Evolutionary conservation across 164 flowering plant genomes (phyloP).

Genomic region (Magnolia officinalis): DNA sequence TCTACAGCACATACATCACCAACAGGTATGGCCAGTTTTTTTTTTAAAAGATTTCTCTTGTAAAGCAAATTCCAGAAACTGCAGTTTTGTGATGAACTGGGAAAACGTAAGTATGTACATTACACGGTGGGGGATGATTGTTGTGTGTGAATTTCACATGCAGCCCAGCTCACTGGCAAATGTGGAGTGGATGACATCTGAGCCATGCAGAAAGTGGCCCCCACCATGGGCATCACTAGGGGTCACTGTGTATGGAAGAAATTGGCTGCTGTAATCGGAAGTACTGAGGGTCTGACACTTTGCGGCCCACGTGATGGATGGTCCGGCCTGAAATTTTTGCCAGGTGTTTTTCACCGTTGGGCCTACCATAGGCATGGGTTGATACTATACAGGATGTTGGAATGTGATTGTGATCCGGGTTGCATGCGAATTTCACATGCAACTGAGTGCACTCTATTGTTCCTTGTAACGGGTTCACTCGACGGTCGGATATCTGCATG

Average conservation of each 20-base stretch:
- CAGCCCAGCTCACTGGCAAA: neutral
- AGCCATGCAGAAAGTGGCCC: neutral
- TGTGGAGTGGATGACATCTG: neutral
- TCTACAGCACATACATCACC: conserved; percentile 31
- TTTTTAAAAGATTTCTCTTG: neutral
- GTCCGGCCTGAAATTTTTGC: neutral
- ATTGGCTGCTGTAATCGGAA: neutral
- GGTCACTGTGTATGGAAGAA: neutral
- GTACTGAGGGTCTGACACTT: neutral
- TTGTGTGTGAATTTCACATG: neutral
- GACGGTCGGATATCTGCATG: neutral
- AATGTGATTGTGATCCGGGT: neutral
- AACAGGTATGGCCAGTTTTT: conserved; percentile 47
- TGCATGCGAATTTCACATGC: neutral
- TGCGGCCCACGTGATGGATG: neutral
- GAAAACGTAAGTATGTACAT: neutral
- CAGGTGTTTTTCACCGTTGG: neutral
- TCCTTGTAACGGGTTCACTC: neutral
- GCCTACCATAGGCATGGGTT: neutral
- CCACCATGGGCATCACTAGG: too few relatives aligned
- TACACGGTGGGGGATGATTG: neutral
- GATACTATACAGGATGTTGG: neutral
- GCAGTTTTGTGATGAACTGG: neutral
- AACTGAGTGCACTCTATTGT: neutral
- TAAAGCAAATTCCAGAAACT: neutral